Evolutionary conservation across 208 protist species (phyloP), one percentile per base, ranked within the genome.

Genomic region (Crithidia bombi): DNA sequence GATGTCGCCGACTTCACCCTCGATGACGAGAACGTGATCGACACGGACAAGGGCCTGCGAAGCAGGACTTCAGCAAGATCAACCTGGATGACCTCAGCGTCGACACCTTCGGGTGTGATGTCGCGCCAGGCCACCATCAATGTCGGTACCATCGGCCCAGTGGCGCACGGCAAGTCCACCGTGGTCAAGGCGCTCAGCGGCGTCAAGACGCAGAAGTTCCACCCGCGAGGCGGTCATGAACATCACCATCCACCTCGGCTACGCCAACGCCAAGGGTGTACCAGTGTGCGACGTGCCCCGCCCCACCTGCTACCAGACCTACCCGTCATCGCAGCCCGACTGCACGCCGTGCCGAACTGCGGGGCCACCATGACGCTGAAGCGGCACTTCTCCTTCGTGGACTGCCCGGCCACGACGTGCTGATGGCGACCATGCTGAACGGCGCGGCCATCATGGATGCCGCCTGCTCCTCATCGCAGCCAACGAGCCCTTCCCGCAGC

Each of bases 341-440:
- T 78, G 81, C 41, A 91, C 90, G 56, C 73, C 74, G 62, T 95
- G 90, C 79, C 84, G 15, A 76, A 56, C 38, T 95, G 90, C 68
- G 78, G 83, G 19, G 78, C 73, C 49, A 52, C 78, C 57, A 86
- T 96, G 79, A 86, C 75, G 61, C 82, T 97, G 57, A 79, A 81
- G 58, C 82, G 97, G 39, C 98, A 99, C 81, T 98, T 99, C 50
- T 99, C 98, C 41, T 99, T 99, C 84, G 98, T 99, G 23, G 98
- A 99, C 89, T 99, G 98, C 85, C 98, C 98, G 98, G 97, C 59
- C 99, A 99, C 91, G 99, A 99, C 90, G 98, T 99, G 84, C 97
- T 99, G 46, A 99, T 99, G 99, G 98, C 99, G 26, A 99, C 99
- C 50, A 99, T 99, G 99, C 94, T 99, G 38, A 99, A 99, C 96